Evolutionary conservation across 805 yeast species (phyloP), one percentile per base, ranked within the genome.

Genomic region (Candida railenensis): DNA sequence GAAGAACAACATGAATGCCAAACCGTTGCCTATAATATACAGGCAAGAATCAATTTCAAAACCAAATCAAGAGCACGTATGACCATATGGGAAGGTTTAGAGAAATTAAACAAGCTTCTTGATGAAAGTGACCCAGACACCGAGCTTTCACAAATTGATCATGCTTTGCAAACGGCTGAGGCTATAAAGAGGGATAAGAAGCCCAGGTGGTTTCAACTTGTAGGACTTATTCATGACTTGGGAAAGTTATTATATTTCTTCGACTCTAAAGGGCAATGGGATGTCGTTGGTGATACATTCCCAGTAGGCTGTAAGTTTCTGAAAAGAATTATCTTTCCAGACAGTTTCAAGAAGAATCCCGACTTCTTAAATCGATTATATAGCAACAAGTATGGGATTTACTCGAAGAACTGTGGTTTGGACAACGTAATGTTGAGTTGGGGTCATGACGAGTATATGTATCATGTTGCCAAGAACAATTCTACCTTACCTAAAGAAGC

Each of bases 391-490:
- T 81, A 74, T 58, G 90, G 90, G 2, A 80, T 84, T 28, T 84
- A 84, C 57, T 74, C 79, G 25, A 77, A 75, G 34, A 72, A 78
- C 48, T 83, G 89, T 61, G 90, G 90, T 0, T 61, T 84, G 32
- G 86, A 81, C 48, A 80, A 81, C 36, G 87, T 84, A 22, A 82
- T 84, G 85, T 62, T 84, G 37, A 81, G 87, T 46, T 84, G 89
- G 89, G 90, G 90, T 3, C 90, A 84, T 56, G 90, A 84, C 59
- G 90, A 84, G 57, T 84, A 84, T 62, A 82, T 84, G 87, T 84
- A 83, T 53, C 87, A 83, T 56, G 68, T 84, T 28, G 87, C 87
- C 11, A 83, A 82, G 58, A 70, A 73, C 47, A 84, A 81, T 55
- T 81, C 87, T 12, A 77, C 74, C 1, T 65, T 84, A 40, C 88